phyloP scores from a whole-genome alignment of 257 asterid species.

The Nicotiana obtusifolia region DNA sequence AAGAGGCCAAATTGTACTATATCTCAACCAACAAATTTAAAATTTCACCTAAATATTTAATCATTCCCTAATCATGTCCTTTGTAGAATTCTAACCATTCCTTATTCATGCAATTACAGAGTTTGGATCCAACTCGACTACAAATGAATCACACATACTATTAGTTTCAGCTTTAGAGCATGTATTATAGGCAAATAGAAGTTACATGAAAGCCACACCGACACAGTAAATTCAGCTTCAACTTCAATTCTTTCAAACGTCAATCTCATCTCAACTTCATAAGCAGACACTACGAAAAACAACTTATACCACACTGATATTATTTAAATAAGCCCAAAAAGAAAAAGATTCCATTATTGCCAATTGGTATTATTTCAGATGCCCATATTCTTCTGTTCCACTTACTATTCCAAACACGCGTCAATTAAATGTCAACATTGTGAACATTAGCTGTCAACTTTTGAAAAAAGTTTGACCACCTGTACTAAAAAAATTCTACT shows the following conservation, averaged over 20 bases:
- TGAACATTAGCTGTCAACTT: constrained; percentile 3
- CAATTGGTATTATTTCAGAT: not conserved
- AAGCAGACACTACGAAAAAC: not conserved
- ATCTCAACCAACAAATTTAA: not conserved
- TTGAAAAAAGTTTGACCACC: not conserved
- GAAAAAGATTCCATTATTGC: not conserved
- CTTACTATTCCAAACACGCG: not conserved
- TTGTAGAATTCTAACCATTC: not conserved
- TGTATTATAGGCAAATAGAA: not conserved
- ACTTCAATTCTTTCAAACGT: not conserved
- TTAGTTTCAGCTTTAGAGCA: not conserved
- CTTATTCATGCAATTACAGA: not conserved
- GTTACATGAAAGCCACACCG: not conserved
- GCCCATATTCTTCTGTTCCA: not conserved
- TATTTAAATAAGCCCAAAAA: not conserved
- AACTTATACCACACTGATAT: not conserved
- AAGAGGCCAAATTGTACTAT: too few species aligned
- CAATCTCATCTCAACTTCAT: not conserved
- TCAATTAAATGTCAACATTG: constrained; percentile 9
- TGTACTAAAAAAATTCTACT: not conserved
- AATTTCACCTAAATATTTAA: not conserved
- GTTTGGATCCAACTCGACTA: too few species aligned
- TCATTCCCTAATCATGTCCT: not conserved
- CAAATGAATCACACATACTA: not conserved
- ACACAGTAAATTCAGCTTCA: not conserved